phyloP scores from a whole-genome alignment of 2,329 filamentous ascomycete genomes.

The Talaromyces sp. region DNA sequence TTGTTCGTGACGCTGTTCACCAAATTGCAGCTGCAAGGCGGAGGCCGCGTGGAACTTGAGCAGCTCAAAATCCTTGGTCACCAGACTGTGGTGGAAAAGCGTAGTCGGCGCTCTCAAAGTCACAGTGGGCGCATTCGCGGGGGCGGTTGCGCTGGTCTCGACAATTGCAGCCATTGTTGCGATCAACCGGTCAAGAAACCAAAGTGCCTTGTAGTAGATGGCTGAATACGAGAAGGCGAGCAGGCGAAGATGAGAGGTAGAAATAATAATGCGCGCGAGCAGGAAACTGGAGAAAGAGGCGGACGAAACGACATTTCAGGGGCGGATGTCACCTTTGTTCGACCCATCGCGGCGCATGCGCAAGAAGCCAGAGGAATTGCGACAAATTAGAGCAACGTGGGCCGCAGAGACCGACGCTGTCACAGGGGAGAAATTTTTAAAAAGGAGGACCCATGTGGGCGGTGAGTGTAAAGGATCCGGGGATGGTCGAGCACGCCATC shows the following conservation, averaged over 20 bases:
- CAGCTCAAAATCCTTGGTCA: slow-evolving; percentile 28
- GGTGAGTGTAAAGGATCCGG: not conserved
- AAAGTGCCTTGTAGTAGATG: not conserved
- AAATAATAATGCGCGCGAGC: not conserved
- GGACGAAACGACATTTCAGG: not conserved
- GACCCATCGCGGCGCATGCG: slow-evolving; percentile 1
- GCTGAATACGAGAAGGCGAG: not conserved
- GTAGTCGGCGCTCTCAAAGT: slow-evolving; percentile 8
- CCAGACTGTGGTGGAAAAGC: slow-evolving; percentile 25
- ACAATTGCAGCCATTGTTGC: not conserved
- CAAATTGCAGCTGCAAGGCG: slow-evolving; percentile 23
- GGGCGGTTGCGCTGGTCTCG: not conserved
- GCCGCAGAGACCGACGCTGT: not conserved
- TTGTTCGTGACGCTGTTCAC: slow-evolving; percentile 10
- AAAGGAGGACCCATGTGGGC: not conserved
- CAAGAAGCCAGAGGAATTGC: slow-evolving; percentile 6
- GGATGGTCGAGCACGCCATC: not conserved
- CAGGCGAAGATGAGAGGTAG: not conserved
- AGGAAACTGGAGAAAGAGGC: slow-evolving; percentile 12
- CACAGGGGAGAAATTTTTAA: not conserved
- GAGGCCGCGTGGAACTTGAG: slow-evolving; percentile 30
- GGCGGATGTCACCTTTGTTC: slow-evolving; percentile 2
- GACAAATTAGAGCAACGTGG: not conserved
- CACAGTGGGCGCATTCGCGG: slow-evolving; percentile 3
- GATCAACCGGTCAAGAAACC: not conserved